These are phyloP conservation scores for Cyclostephanos tholiformis DNA, from an alignment of 108 stramenopile genomes.

Conservation along the genomic window DNA sequence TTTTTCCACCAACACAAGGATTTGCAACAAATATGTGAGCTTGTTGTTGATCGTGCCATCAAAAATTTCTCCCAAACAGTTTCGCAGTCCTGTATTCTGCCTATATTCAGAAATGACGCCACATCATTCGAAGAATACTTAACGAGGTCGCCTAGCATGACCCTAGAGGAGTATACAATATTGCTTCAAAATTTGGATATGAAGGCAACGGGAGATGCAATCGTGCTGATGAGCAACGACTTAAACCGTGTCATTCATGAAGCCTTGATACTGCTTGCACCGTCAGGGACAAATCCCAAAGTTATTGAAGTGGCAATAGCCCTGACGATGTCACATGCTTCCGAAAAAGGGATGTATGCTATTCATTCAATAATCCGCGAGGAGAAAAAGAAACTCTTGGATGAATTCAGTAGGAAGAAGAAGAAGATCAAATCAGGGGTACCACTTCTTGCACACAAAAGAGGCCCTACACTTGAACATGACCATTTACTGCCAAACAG, in stretches of 20 bases:
- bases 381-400: constrained; percentile 32
- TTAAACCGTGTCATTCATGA: constrained; percentile 27
- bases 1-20: constrained; percentile 85
- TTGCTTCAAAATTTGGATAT: constrained; percentile 25
- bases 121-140: constrained; percentile 33
- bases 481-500: not conserved
- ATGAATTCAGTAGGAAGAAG: constrained; percentile 44
- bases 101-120: constrained; percentile 21
- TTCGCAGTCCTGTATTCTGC: constrained; percentile 16
- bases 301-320: constrained; percentile 44
- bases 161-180: constrained; percentile 29
- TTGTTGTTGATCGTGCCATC: constrained; percentile 51
- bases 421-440: constrained; percentile 34
- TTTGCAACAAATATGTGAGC: constrained; percentile 68
- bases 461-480: not conserved
- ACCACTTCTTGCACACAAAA: constrained; percentile 18
- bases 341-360: constrained; percentile 15
- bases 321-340: constrained; percentile 40
- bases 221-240: constrained; percentile 18
- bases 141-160: constrained; percentile 13
- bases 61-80: constrained; percentile 44
- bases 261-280: constrained; percentile 34
- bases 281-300: constrained; percentile 21
- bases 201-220: constrained; percentile 13
- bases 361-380: constrained; percentile 33